Percentiles rank a stretch among this genome's conserved stretches.
These are phyloP conservation scores for Cicer judaicum DNA, from an alignment of 306 rosid genomes.

Conservation along the genomic window DNA sequence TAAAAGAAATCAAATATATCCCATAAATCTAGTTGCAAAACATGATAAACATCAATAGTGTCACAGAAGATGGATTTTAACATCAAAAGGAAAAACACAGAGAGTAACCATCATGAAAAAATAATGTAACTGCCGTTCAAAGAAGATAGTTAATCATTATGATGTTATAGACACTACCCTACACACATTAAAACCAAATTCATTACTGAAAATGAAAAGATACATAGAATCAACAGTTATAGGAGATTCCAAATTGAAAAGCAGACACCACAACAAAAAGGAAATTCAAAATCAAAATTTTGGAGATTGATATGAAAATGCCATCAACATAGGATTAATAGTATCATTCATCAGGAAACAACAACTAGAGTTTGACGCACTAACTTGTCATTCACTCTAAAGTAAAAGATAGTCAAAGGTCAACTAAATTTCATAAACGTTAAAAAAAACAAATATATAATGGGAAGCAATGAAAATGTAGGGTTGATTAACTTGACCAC, in stretches of 20 bases:
- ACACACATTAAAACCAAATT: background rate
- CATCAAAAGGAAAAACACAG: background rate
- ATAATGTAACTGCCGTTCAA: no score
- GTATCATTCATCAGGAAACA: background rate
- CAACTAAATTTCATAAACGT: background rate
- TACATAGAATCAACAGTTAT: background rate
- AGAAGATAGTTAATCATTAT: no score
- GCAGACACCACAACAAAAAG: background rate
- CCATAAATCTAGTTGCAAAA: background rate
- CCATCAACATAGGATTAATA: background rate
- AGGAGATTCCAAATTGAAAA: background rate
- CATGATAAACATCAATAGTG: slow-evolving; percentile 3
- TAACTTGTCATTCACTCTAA: slow-evolving; percentile 11
- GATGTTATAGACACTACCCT: no score
- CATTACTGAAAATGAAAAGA: background rate
- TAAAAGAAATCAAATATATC: slow-evolving; percentile 4
- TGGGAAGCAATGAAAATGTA: background rate
- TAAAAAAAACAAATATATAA: background rate
- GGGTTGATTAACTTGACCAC: background rate
- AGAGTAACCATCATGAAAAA: no score
- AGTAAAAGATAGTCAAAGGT: slow-evolving; percentile 15
- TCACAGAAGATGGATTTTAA: background rate
- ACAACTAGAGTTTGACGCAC: background rate
- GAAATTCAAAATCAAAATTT: background rate
- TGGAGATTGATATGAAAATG: slow-evolving; percentile 6